These are phyloP conservation scores for Spinacia oleracea DNA, from an alignment of 179 eudicot genomes.

Conservation along the genomic window DNA sequence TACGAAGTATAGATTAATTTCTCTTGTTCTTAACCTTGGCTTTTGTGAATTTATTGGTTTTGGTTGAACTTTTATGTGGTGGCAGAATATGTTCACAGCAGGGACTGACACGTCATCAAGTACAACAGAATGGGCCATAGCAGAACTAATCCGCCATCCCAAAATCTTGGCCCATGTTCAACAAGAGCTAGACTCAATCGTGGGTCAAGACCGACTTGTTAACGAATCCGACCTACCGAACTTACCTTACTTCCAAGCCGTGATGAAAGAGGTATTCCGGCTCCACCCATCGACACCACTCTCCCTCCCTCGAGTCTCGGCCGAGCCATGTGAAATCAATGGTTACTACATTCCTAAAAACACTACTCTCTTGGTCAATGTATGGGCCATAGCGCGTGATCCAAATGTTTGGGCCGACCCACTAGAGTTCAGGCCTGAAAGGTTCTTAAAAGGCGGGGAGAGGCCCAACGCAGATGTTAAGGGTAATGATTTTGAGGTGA, in stretches of 20 bases:
- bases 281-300: slow-evolving; percentile 97
- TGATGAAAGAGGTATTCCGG: slow-evolving; percentile 78
- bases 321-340: slow-evolving; percentile 60
- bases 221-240: slow-evolving; percentile 57
- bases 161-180: slow-evolving; percentile 52
- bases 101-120: slow-evolving; percentile 91
- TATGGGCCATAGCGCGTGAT: slow-evolving; percentile 96
- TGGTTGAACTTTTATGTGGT: neutral
- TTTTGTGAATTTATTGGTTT: too few species aligned
- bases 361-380: slow-evolving; percentile 74
- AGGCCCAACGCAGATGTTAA: slow-evolving; percentile 61
- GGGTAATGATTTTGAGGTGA: slow-evolving; percentile 83
- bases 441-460: slow-evolving; percentile 76
- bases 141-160: slow-evolving; percentile 76
- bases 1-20: too few species aligned
- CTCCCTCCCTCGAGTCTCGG: slow-evolving; percentile 73
- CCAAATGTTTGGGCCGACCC: slow-evolving; percentile 70
- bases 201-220: slow-evolving; percentile 58
- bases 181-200: slow-evolving; percentile 62
- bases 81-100: slow-evolving; percentile 75
- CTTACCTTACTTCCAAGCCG: slow-evolving; percentile 66
- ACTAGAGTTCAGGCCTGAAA: slow-evolving; percentile 61
- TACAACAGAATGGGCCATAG: slow-evolving; percentile 92
- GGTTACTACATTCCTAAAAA: slow-evolving; percentile 76
- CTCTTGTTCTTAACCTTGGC: too few species aligned